A percentile compares a stretch with the other conserved stretches of the same genome.
phyloP scores from a whole-genome alignment of 345 rosid species.

The Syzygium oleosum region DNA sequence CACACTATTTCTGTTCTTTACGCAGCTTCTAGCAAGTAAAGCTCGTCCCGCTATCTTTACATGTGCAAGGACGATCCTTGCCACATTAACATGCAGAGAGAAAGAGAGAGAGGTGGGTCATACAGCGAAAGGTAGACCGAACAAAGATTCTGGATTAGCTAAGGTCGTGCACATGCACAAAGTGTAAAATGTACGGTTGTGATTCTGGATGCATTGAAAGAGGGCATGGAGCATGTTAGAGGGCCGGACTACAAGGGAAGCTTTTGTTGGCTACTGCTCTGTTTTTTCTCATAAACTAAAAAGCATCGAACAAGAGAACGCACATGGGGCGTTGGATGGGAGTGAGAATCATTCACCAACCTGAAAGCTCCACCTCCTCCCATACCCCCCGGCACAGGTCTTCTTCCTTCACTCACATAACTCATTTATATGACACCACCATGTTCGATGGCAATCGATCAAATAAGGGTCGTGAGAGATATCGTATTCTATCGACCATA shows the following conservation, averaged over 20 bases:
- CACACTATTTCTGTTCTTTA: neutral
- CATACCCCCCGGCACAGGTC: neutral
- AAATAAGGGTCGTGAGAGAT: neutral
- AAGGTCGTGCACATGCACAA: neutral
- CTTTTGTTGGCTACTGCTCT: slow-evolving; percentile 7
- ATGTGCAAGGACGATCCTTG: neutral
- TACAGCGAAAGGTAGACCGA: slow-evolving; percentile 4
- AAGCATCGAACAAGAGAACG: slow-evolving; percentile 1
- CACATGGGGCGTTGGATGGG: slow-evolving; percentile 13
- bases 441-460: neutral
- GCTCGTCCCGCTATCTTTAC: neutral
- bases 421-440: neutral
- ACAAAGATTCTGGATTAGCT: slow-evolving; percentile 10
- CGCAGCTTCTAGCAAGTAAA: neutral
- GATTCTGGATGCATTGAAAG: neutral
- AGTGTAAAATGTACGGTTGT: neutral
- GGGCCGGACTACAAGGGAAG: slow-evolving; percentile 7
- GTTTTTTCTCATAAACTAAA: slow-evolving; percentile 4
- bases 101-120: neutral
- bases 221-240: slow-evolving; percentile 4
- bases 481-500: neutral
- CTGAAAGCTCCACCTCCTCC: slow-evolving; percentile 12
- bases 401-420: neutral
- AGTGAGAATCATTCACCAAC: slow-evolving; percentile 21
- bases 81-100: neutral